Percentiles rank a stretch among this genome's conserved stretches.
phyloP scores from a whole-genome alignment of 2,329 filamentous ascomycete species.

The Bipolaris gigantea region DNA sequence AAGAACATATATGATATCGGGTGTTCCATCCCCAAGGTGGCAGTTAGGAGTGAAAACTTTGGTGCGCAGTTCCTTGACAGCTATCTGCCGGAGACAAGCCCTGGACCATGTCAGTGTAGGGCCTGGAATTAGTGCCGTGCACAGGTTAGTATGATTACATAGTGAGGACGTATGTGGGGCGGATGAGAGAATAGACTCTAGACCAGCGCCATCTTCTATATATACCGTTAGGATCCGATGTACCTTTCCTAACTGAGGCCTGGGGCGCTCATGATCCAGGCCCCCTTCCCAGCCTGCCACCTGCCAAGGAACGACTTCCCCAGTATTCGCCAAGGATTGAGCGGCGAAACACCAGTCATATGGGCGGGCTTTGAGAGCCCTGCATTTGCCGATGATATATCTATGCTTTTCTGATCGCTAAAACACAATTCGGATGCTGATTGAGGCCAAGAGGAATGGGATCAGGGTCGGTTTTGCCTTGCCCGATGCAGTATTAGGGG shows the following conservation, averaged over 20 bases:
- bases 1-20: neutral
- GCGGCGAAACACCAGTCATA: neutral
- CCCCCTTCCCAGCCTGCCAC: neutral
- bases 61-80: neutral
- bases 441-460: neutral
- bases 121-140: neutral
- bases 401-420: neutral
- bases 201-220: neutral
- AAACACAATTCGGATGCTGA: neutral
- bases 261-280: neutral
- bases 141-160: neutral
- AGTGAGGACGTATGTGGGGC: neutral
- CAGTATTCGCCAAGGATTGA: too few species aligned
- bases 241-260: neutral
- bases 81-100: neutral
- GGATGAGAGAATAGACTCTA: neutral
- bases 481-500: too few species aligned
- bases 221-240: neutral
- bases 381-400: neutral
- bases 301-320: neutral
- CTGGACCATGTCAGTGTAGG: neutral
- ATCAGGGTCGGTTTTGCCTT: neutral
- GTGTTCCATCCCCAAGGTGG: neutral
- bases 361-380: neutral
- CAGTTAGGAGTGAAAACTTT: neutral